Percentiles rank a stretch among this genome's conserved stretches.
These are phyloP conservation scores for Toxicodendron radicans DNA, from an alignment of 345 rosid species.

Conservation along the genomic window DNA sequence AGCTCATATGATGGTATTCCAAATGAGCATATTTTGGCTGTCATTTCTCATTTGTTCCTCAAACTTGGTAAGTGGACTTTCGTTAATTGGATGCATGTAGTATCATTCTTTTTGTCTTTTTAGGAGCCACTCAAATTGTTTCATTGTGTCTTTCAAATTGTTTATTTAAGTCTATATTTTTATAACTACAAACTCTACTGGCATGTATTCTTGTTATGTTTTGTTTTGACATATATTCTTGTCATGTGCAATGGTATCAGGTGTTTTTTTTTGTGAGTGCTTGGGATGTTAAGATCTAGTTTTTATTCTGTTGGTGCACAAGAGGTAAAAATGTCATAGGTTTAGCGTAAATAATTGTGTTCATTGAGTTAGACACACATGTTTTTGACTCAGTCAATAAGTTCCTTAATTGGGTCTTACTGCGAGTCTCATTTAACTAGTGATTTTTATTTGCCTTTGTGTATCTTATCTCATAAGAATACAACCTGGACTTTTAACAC, in stretches of 20 bases:
- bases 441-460: neutral
- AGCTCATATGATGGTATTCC: conserved; percentile 48
- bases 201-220: neutral
- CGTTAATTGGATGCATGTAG: conserved; percentile 2
- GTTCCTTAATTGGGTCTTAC: neutral
- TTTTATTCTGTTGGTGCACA: too few relatives aligned
- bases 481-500: neutral
- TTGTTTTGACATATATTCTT: too few relatives aligned
- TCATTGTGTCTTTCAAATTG: neutral
- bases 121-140: too few relatives aligned
- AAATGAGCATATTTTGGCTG: conserved; percentile 56
- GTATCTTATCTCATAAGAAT: neutral
- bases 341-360: neutral
- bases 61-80: conserved; percentile 65
- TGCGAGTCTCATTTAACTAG: neutral
- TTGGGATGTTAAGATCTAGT: too few relatives aligned
- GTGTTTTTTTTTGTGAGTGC: too few relatives aligned
- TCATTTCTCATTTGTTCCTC: conserved; percentile 51
- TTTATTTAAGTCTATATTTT: neutral
- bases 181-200: neutral
- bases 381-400: neutral
- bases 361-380: neutral
- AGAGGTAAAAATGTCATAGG: neutral
- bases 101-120: neutral
- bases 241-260: too few relatives aligned